phyloP scores from a whole-genome alignment of 2,329 filamentous ascomycete species.

The Neopestalotiopsis clavispora region DNA sequence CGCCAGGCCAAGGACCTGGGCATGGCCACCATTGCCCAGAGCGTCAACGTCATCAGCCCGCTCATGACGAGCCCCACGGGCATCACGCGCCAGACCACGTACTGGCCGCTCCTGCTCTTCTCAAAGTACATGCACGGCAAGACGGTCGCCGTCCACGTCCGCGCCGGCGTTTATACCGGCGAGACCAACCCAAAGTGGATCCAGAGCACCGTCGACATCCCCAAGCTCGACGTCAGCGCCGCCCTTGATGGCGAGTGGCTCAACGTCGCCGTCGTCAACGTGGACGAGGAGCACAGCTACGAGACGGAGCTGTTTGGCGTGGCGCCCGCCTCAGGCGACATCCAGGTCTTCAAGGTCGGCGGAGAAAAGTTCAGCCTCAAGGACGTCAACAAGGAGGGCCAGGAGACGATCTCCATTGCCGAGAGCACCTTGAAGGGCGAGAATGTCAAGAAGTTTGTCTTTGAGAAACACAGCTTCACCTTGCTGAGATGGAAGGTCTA shows the following conservation, averaged over 20 bases:
- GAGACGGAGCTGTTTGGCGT: conserved; percentile 65
- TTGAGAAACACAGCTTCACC: conserved; percentile 73
- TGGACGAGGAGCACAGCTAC: conserved; percentile 65
- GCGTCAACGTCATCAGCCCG: conserved; percentile 78
- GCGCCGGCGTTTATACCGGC: conserved; percentile 67
- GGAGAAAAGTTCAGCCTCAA: conserved; percentile 11
- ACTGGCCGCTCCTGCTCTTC: conserved; percentile 76
- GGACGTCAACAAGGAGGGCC: conserved; percentile 16
- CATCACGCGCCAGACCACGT: conserved; percentile 73
- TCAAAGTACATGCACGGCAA: conserved; percentile 75
- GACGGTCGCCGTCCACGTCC: conserved; percentile 70
- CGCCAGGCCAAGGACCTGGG: conserved; percentile 72
- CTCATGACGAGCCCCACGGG: conserved; percentile 72
- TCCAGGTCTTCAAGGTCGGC: conserved; percentile 15
- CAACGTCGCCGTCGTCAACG: conserved; percentile 75
- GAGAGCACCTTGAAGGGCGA: conserved; percentile 6
- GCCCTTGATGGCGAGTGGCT: conserved; percentile 59
- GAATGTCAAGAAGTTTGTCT: conserved; percentile 53
- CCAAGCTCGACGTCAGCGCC: conserved; percentile 73
- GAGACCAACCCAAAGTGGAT: conserved; percentile 71
- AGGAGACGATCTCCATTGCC: conserved; percentile 7
- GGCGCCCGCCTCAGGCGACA: conserved; percentile 23
- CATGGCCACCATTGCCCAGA: conserved; percentile 82
- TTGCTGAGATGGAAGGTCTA: conserved; percentile 58
- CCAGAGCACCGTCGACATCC: conserved; percentile 62